phyloP scores from a whole-genome alignment of 345 rosid genomes.

The Streptanthus diversifolius region DNA sequence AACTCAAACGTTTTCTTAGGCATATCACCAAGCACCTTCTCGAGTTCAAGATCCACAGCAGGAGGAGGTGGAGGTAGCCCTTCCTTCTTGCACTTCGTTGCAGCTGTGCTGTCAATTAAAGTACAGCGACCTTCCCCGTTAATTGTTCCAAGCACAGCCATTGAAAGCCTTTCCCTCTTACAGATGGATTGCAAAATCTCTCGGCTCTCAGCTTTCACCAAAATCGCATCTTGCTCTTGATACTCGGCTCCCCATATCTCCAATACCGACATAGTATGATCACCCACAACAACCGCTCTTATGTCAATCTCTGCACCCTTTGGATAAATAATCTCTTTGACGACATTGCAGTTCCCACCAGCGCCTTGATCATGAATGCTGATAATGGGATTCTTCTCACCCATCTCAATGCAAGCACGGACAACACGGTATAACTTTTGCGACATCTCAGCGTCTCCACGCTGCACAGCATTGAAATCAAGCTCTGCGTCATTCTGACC shows the following conservation, averaged over 20 bases:
- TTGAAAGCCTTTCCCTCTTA: slow-evolving; percentile 84
- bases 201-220: slow-evolving; percentile 80
- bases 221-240: slow-evolving; percentile 96
- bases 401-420: slow-evolving; percentile 91
- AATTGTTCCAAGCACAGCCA: slow-evolving; percentile 89
- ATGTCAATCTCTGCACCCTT: slow-evolving; percentile 88
- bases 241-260: slow-evolving; percentile 99
- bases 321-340: slow-evolving; percentile 93
- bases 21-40: slow-evolving; percentile 94
- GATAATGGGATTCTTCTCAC: slow-evolving; percentile 80
- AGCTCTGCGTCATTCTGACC: slow-evolving; percentile 96
- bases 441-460: slow-evolving; percentile 97
- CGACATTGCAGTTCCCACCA: slow-evolving; percentile 96
- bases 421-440: slow-evolving; percentile 88
- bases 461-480: slow-evolving; percentile 96
- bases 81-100: slow-evolving; percentile 43
- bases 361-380: slow-evolving; percentile 99
- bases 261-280: slow-evolving; percentile 88
- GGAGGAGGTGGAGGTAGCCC: slow-evolving; percentile 80
- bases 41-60: slow-evolving; percentile 89
- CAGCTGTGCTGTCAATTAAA: slow-evolving; percentile 62
- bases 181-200: slow-evolving; percentile 64
- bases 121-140: slow-evolving; percentile 74
- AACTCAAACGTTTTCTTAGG: slow-evolving; percentile 85
- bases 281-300: slow-evolving; percentile 77